Base-by-base conservation (phyloP, 1,284 basidiomycete species). In the Schizopora paradoxa region DNA sequence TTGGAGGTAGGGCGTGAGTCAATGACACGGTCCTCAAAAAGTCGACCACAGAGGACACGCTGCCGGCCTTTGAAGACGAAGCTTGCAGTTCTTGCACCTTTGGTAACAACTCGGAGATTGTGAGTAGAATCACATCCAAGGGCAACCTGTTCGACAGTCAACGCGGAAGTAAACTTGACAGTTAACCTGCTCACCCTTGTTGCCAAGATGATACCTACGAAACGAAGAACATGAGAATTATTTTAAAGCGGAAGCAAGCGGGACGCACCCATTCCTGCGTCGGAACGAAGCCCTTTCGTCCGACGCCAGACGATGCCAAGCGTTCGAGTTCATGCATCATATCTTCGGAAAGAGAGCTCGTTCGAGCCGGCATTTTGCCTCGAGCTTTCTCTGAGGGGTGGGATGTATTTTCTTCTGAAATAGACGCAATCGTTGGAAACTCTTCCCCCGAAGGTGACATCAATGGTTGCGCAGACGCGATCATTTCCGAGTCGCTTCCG, bases 191-290 rank as follows among this genome's bases (percentile, higher is more conserved):
- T 58, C 54, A 86, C 87, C 88, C 88, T 72, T 87, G 82, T 51
- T 90, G 83, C 89, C 88, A 91, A 1, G 87, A 90, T 28, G 84
- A 78, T 4, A 90, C 83, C 82, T 85, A 40, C 32, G 29, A 16
- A 29, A 47, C 44, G 37, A 41, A 21, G 27, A 43, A 26, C 21
- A 23, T 37, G 31, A 26, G 25, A 37, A 27, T 43, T 32, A 28
- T 29, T 49, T 32, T 49, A 34, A 10, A 35, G 14, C n/a, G 6
- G 7, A 10, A 19, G 14, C 43, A 44, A 18, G 46, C 34, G 34
- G 59, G 51, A 68, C 80, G 61, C 49, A 91, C 91, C 91, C 93
- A 97, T 76, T 91, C 90, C 61, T 95, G 89, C 2, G 91, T 94
- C 5, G 93, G 91, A 3, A 92, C 73, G 63, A 95, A 97, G 1